Base-by-base conservation (phyloP, 495 filamentous ascomycete species). In the Talaromyces trachyspermus region DNA sequence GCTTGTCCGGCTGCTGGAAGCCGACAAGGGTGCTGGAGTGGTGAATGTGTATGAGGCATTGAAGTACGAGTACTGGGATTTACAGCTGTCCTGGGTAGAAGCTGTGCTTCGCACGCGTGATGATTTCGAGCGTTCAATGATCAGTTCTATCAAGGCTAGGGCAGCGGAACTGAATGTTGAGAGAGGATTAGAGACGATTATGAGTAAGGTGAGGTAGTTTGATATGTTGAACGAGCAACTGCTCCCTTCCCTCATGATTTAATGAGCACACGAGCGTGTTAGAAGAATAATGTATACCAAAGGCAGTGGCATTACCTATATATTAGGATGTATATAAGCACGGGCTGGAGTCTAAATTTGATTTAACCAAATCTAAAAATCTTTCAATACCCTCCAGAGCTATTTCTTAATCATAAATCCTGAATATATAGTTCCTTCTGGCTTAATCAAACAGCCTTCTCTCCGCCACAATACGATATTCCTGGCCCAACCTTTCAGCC, bases 11-110 rank as follows among this genome's bases (percentile, higher is more conserved):
- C 63, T 99, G 50, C 71, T 99, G 10, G 77, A 80, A 24, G 71
- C 79, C 0, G 84, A 91, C 19, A 99, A 92, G 69, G 68, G 66
- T 0, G 70, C 79, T 5, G 63, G 63, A 12, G 64, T 96, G 4
- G 79, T 87, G 3, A 76, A 79, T 22, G 80, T 86, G 5, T 97
- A 95, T 41, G 87, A 85, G 54, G 68, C 70, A 12, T 89, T 97
- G 65, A 95, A 95, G 71, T 62, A 68, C 25, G 74, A 80, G 48
- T 95, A 95, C 60, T 96, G 90, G 91, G 92, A 99, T 65, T 70
- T 95, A 57, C 88, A 91, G 65, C 79, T 95, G 43, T 83, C 80
- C 22, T 99, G 92, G 92, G 89, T 97, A n/a, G 92, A 99, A 70
- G 81, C 85, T 15, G 92, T 95, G 50, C 60, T 99, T 47, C 74